These are phyloP conservation scores for Neopestalotiopsis rosae DNA, from an alignment of 2,329 filamentous ascomycete genomes.

Conservation along the genomic window DNA sequence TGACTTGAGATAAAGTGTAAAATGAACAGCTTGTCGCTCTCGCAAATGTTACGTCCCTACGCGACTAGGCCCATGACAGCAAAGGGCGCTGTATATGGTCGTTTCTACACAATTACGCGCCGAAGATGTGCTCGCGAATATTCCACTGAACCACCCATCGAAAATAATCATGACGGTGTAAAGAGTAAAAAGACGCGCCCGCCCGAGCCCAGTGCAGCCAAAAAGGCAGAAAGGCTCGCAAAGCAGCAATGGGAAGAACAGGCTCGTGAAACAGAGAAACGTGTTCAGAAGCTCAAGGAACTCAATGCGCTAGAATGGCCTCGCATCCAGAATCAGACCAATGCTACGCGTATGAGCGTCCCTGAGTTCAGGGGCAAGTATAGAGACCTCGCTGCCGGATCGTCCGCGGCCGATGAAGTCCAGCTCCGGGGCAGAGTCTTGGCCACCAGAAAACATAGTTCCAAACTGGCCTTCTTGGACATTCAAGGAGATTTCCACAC, in stretches of 20 bases:
- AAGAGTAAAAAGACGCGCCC: background rate
- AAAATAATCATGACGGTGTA: background rate
- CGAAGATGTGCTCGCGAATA: conserved; percentile 11
- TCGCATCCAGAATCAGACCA: conserved; percentile 44
- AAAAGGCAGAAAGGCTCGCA: background rate
- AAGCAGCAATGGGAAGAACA: conserved; percentile 2
- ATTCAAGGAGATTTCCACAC: conserved; percentile 74
- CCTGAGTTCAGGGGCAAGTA: conserved; percentile 43
- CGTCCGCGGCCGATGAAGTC: conserved; percentile 33
- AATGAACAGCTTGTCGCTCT: conserved; percentile 51
- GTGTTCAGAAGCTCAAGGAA: conserved; percentile 58
- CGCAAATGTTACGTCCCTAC: conserved; percentile 62
- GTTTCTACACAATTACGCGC: conserved; percentile 52
- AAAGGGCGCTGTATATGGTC: conserved; percentile 48
- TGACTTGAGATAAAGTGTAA: conserved; percentile 29
- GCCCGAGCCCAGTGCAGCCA: background rate
- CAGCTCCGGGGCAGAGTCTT: conserved; percentile 38
- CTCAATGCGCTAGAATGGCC: conserved; percentile 62
- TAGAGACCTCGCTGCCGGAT: conserved; percentile 23
- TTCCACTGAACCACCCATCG: background rate
- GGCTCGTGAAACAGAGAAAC: conserved; percentile 30
- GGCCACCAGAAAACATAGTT: conserved; percentile 51
- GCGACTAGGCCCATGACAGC: conserved; percentile 47
- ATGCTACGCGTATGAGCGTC: conserved; percentile 40
- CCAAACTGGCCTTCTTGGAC: conserved; percentile 85